phyloP scores from a whole-genome alignment of 106 monocot species.

The Amphibolis antarctica region DNA sequence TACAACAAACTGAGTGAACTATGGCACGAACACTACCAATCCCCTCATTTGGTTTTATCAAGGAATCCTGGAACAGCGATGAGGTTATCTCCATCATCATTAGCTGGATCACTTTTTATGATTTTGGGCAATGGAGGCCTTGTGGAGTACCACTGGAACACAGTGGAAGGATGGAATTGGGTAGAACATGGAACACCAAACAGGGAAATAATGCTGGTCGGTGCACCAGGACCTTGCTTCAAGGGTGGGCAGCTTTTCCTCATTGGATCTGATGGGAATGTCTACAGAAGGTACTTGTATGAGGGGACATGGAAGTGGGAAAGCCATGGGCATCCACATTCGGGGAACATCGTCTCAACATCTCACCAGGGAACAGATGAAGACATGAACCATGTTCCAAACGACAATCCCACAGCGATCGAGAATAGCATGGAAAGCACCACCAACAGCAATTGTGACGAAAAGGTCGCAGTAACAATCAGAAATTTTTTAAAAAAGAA shows the following conservation, averaged over 20 bases:
- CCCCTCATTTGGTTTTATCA: conserved; percentile 67
- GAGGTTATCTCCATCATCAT: conserved; percentile 36
- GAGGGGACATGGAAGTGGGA: conserved; percentile 57
- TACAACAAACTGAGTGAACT: conserved; percentile 73
- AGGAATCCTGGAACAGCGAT: conserved; percentile 57
- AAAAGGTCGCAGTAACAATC: conserved; percentile 36
- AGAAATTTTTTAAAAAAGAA: neutral
- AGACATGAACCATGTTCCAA: neutral
- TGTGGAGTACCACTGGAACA: conserved; percentile 69
- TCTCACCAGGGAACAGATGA: neutral
- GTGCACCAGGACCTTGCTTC: conserved; percentile 65
- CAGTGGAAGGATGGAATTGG: conserved; percentile 72
- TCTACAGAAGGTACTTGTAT: conserved; percentile 51
- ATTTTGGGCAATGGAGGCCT: conserved; percentile 54
- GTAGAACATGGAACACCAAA: conserved; percentile 78
- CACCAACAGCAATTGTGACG: conserved; percentile 33
- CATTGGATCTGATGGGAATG: conserved; percentile 64
- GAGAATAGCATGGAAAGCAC: neutral
- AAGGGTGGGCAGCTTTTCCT: conserved; percentile 45
- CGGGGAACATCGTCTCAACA: neutral
- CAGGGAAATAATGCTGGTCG: conserved; percentile 34
- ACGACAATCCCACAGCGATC: conserved; percentile 2
- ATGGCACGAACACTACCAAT: conserved; percentile 83
- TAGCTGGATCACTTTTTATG: conserved; percentile 75
- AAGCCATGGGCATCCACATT: conserved; percentile 33